Conservation (phyloP, 129 eudicot genomes). For the Chrysanthemum lavandulifolium region DNA sequence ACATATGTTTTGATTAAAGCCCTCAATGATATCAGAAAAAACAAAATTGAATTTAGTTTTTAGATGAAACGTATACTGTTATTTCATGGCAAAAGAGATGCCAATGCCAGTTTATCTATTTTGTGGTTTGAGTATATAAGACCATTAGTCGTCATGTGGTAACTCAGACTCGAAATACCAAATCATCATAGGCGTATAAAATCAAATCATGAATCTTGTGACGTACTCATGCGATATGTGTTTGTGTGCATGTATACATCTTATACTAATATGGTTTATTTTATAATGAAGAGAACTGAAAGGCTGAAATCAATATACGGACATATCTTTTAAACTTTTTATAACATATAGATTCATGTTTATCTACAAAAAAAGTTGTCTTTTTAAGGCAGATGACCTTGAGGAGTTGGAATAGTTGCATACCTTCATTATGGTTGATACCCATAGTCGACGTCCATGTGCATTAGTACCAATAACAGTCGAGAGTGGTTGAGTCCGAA, state of each 20-base stretch:
- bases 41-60: too few relatives aligned
- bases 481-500: constrained; percentile 60
- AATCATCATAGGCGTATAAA: background rate
- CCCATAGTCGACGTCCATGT: constrained; percentile 71
- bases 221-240: background rate
- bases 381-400: background rate
- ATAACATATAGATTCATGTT: background rate
- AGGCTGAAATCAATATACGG: too few relatives aligned
- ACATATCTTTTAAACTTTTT: background rate
- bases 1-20: too few relatives aligned
- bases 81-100: background rate
- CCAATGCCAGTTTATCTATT: background rate
- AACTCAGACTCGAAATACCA: too few relatives aligned
- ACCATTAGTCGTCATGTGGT: too few relatives aligned
- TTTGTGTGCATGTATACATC: too few relatives aligned
- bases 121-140: background rate
- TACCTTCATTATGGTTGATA: constrained; percentile 82
- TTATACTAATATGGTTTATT: too few relatives aligned
- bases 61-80: too few relatives aligned
- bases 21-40: too few relatives aligned
- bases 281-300: too few relatives aligned
- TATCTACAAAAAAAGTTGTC: too few relatives aligned
- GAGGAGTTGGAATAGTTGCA: constrained; percentile 24
- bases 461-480: constrained; percentile 79
- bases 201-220: background rate